phyloP scores from a whole-genome alignment of 345 rosid species.

The Ceriops zippeliana region DNA sequence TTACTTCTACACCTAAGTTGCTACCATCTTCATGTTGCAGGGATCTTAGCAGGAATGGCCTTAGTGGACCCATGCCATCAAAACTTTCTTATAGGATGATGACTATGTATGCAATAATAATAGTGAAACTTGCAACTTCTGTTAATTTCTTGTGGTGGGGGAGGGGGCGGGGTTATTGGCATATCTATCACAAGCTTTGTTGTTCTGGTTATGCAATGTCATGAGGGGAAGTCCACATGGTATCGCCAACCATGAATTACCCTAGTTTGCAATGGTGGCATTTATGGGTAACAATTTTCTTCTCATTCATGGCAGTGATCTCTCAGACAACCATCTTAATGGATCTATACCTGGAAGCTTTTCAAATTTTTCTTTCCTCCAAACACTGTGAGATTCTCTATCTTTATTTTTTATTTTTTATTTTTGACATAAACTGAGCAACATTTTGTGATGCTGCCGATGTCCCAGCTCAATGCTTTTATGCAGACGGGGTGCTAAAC shows the following conservation, averaged over 20 bases:
- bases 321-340: constrained; percentile 46
- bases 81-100: constrained; percentile 41
- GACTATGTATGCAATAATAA: constrained; percentile 34
- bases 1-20: not conserved
- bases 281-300: not conserved
- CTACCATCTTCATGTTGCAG: constrained; percentile 24
- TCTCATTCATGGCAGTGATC: constrained; percentile 35
- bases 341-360: constrained; percentile 54
- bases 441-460: not conserved
- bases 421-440: not conserved
- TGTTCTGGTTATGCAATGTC: not conserved
- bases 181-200: not conserved
- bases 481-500: not conserved
- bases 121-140: not conserved
- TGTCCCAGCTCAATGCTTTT: not conserved
- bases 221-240: not conserved
- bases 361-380: constrained; percentile 52
- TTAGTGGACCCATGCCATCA: constrained; percentile 44
- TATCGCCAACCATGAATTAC: not conserved
- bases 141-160: not conserved
- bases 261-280: not conserved
- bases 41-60: constrained; percentile 45
- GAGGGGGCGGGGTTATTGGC: not conserved
- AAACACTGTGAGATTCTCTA: constrained; percentile 42
- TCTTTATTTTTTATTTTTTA: not conserved